A percentile compares a stretch with the other conserved stretches of the same genome.
phyloP scores from a whole-genome alignment of 169 alveolate genomes.

The Cyclospora cayetanensis region DNA sequence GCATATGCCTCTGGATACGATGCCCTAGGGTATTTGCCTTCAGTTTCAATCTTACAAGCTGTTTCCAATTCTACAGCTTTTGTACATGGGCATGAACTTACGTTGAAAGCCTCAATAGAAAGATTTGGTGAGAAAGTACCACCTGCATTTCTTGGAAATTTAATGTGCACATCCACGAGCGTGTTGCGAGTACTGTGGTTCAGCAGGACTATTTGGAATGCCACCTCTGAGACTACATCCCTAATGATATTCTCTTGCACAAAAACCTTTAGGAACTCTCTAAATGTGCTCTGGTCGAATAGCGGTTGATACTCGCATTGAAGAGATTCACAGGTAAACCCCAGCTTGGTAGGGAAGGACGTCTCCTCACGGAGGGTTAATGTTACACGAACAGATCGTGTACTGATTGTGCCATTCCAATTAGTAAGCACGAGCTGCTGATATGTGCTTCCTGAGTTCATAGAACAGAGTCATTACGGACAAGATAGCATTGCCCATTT shows the following conservation, averaged over 20 bases:
- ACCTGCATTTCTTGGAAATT: conserved; percentile 23
- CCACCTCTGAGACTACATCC: conserved; percentile 15
- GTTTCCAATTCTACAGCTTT: background rate
- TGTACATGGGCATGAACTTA: background rate
- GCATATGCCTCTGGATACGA: too few relatives aligned
- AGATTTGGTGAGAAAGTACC: conserved; percentile 20
- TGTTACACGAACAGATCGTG: conserved; percentile 13
- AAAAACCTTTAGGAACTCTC: background rate
- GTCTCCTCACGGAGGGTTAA: background rate
- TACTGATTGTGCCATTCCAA: conserved; percentile 1
- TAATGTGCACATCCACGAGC: background rate
- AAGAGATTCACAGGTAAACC: conserved; percentile 37
- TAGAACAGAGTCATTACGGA: too few relatives aligned
- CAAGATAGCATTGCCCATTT: too few relatives aligned
- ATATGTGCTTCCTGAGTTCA: background rate
- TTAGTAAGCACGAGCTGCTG: conserved; percentile 33
- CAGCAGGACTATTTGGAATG: background rate
- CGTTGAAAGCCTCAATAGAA: background rate
- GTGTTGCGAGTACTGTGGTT: background rate
- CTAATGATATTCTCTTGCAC: background rate
- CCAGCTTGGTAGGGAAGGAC: background rate
- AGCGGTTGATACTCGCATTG: conserved; percentile 38
- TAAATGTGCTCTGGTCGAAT: background rate
- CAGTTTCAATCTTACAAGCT: background rate
- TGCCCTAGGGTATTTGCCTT: too few relatives aligned